Conservation (phyloP, 331 rosid genomes). For the Malus hybrid region DNA sequence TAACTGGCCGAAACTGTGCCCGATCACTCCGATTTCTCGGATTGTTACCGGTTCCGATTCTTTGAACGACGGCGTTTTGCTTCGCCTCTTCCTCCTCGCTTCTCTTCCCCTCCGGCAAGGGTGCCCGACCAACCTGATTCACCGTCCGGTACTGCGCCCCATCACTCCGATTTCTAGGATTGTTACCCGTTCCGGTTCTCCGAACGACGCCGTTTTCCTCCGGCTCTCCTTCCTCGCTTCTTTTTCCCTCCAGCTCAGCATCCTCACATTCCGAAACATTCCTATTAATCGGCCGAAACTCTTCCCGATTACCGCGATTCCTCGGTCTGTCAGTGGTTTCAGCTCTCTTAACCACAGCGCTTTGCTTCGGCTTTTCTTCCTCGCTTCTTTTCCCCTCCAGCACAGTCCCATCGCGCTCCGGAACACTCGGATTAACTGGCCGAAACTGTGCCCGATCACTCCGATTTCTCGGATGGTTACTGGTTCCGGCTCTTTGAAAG, state of each 20-base stretch:
- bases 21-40: background rate
- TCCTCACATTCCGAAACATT: background rate
- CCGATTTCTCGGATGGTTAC: background rate
- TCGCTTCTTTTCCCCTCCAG: background rate
- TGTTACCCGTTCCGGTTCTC: background rate
- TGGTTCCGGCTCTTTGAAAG: background rate
- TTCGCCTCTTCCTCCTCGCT: background rate
- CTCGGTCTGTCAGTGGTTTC: background rate
- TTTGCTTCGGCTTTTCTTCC: background rate
- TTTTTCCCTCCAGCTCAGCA: background rate
- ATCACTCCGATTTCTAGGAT: background rate
- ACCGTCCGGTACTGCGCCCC: background rate
- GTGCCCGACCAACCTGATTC: background rate
- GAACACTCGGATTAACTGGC: background rate
- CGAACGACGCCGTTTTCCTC: background rate
- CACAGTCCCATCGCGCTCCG: background rate
- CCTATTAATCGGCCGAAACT: too few relatives aligned
- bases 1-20: background rate
- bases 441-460: background rate
- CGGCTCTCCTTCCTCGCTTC: too few relatives aligned
- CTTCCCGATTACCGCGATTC: background rate
- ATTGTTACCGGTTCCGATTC: background rate
- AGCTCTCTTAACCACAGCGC: background rate
- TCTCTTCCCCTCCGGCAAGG: background rate
- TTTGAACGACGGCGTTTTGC: background rate